A percentile compares a stretch with the other conserved stretches of the same genome.
Evolutionary conservation across 2,329 filamentous ascomycete species (phyloP).

Genomic region (Xylariaceae sp.): DNA sequence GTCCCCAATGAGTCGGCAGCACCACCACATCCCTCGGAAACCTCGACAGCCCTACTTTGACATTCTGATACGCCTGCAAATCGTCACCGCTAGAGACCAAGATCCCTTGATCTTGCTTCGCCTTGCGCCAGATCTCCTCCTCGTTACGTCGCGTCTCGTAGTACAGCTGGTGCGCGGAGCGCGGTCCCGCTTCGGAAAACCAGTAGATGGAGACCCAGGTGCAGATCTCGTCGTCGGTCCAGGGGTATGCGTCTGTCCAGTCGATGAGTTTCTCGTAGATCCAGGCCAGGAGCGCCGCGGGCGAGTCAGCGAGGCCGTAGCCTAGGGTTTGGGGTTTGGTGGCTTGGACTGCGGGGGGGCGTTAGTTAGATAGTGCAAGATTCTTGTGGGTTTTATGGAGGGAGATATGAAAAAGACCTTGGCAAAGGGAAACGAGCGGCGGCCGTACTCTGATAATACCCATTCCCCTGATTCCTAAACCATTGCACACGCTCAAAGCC

Average conservation of each 20-base stretch:
- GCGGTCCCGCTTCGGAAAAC: constrained; percentile 63
- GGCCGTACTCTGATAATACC: constrained; percentile 12
- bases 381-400: too few species aligned
- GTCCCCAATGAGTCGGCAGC: constrained; percentile 46
- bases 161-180: constrained; percentile 64
- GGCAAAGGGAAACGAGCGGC: neutral
- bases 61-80: constrained; percentile 24
- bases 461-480: constrained; percentile 15
- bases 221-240: constrained; percentile 71
- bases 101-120: constrained; percentile 8
- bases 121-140: constrained; percentile 54
- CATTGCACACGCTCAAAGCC: constrained; percentile 39
- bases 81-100: constrained; percentile 5
- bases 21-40: constrained; percentile 49
- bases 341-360: constrained; percentile 53
- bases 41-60: constrained; percentile 46
- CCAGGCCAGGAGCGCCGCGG: constrained; percentile 69
- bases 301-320: constrained; percentile 64
- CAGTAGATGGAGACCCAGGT: constrained; percentile 73
- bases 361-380: too few species aligned
- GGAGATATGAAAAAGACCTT: neutral
- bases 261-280: constrained; percentile 75
- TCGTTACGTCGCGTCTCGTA: constrained; percentile 58
- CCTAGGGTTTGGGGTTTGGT: constrained; percentile 70
- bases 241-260: constrained; percentile 69